Evolutionary conservation across 106 monocot species (phyloP).

Genomic region (Allium cepa): DNA sequence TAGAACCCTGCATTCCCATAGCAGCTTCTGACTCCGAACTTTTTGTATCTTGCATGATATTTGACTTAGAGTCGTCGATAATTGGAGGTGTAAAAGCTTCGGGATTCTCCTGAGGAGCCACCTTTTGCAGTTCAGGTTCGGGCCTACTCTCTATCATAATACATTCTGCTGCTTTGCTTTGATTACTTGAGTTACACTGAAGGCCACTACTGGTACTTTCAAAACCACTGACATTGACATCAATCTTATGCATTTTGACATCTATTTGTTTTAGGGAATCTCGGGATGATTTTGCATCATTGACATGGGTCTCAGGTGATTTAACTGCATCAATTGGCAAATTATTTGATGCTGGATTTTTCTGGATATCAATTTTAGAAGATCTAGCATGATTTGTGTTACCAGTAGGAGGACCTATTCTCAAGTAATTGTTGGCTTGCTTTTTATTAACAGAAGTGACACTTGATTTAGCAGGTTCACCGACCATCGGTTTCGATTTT

Average conservation of each 20-base stretch:
- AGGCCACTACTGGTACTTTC: neutral
- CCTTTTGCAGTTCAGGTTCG: conserved; percentile 26
- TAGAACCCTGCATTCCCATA: conserved; percentile 3
- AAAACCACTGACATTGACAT: neutral
- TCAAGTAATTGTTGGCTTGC: conserved; percentile 9
- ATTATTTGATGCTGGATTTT: no score
- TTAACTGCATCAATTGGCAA: conserved; percentile 3
- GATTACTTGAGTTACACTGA: conserved; percentile 4
- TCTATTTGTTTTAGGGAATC: no score
- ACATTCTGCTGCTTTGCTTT: conserved; percentile 12
- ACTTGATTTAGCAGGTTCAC: conserved; percentile 14
- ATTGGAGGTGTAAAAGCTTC: no score
- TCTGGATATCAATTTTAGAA: neutral
- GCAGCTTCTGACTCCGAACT: conserved; percentile 7
- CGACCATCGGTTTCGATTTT: conserved; percentile 10
- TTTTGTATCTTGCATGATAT: neutral
- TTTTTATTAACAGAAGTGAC: conserved; percentile 10
- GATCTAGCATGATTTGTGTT: conserved; percentile 7
- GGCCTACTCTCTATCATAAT: conserved; percentile 1
- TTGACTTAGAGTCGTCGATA: conserved; percentile 6
- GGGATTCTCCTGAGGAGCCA: conserved; percentile 21
- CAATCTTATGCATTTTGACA: neutral
- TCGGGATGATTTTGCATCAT: conserved; percentile 1
- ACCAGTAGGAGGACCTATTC: conserved; percentile 14
- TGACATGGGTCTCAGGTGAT: neutral